phyloP scores from a whole-genome alignment of 805 yeast species.

The Vanderwaltozyma yarrowii region DNA sequence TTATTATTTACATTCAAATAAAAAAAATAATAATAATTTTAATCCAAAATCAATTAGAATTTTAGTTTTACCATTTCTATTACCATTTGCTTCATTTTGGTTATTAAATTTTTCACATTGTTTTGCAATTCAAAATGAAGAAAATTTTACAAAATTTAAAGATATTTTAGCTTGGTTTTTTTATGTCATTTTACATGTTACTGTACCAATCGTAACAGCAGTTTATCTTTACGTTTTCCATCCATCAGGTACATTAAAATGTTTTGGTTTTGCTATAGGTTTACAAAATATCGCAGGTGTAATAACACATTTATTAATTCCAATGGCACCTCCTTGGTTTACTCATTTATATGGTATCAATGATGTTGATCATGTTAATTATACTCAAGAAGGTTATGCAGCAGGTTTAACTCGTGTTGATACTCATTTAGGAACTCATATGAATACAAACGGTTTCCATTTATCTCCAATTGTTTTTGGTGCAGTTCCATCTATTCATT shows the following conservation, averaged over 20 bases:
- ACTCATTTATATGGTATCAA: slow-evolving; percentile 51
- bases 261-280: slow-evolving; percentile 48
- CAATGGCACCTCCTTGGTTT: slow-evolving; percentile 72
- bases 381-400: slow-evolving; percentile 57
- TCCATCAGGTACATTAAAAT: slow-evolving; percentile 49
- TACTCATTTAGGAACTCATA: slow-evolving; percentile 48
- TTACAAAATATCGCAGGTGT: slow-evolving; percentile 51
- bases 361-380: slow-evolving; percentile 37
- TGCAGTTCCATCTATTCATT: slow-evolving; percentile 51
- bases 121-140: slow-evolving; percentile 30
- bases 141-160: slow-evolving; percentile 33
- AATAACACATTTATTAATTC: slow-evolving; percentile 48
- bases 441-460: slow-evolving; percentile 54
- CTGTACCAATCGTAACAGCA: slow-evolving; percentile 51
- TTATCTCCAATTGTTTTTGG: slow-evolving; percentile 63
- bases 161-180: slow-evolving; percentile 54
- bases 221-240: slow-evolving; percentile 58
- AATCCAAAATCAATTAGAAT: slow-evolving; percentile 14
- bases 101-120: slow-evolving; percentile 37
- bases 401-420: slow-evolving; percentile 65
- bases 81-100: slow-evolving; percentile 33
- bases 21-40: slow-evolving; percentile 1
- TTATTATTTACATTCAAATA: slow-evolving; percentile 13
- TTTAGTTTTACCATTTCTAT: slow-evolving; percentile 27
- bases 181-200: slow-evolving; percentile 51